These are phyloP conservation scores for Mentha longifolia DNA, from an alignment of 257 asterid genomes.

Conservation along the genomic window DNA sequence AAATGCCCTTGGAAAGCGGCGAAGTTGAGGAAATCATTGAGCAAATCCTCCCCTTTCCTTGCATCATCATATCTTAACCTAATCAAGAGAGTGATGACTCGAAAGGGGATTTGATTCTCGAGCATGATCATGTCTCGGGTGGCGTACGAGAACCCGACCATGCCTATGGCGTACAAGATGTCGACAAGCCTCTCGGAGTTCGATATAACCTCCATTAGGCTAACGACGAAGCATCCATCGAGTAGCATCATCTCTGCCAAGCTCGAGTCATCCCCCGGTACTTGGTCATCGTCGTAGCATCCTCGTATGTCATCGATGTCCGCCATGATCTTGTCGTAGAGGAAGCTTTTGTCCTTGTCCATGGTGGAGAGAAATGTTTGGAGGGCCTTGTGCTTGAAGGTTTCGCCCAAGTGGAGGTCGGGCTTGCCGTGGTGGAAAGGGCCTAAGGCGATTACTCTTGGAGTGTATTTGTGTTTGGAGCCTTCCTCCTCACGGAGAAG, in stretches of 20 bases:
- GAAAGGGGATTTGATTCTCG: slow-evolving; percentile 5
- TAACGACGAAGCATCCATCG: slow-evolving; percentile 12
- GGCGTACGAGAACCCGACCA: slow-evolving; percentile 7
- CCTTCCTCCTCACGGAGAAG: background rate
- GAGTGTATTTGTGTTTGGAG: background rate
- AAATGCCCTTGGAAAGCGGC: background rate
- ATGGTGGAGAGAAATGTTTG: background rate
- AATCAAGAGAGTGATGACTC: background rate
- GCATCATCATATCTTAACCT: background rate
- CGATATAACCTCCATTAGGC: background rate
- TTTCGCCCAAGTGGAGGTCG: background rate
- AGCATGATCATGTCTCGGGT: background rate
- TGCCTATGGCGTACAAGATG: background rate
- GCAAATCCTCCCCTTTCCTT: background rate
- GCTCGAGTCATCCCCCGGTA: background rate
- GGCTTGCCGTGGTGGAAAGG: slow-evolving; percentile 19
- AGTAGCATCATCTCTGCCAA: slow-evolving; percentile 10
- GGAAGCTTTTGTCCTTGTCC: background rate
- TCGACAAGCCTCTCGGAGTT: background rate
- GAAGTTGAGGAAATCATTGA: slow-evolving; percentile 8
- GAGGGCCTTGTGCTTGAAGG: slow-evolving; percentile 7
- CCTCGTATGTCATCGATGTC: background rate
- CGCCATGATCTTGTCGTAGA: background rate
- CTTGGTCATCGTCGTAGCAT: background rate
- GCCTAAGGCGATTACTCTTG: slow-evolving; percentile 3